Evolutionary conservation across 306 rosid genomes (phyloP).

Genomic region (Trichosanthes cucumerina): DNA sequence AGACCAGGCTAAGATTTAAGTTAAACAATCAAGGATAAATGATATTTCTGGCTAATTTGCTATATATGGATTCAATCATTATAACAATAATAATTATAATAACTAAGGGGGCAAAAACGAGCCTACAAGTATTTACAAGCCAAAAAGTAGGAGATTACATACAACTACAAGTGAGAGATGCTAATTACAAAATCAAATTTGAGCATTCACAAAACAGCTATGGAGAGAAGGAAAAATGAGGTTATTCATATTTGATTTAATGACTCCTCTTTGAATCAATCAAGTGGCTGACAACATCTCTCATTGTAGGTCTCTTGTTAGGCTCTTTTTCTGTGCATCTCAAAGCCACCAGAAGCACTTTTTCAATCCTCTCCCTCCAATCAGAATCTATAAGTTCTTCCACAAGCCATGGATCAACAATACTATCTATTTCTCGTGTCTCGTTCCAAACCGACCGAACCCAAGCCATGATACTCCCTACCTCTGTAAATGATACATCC

Average conservation of each 20-base stretch:
- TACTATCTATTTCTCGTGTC: constrained; percentile 25
- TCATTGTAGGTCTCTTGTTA: constrained; percentile 49
- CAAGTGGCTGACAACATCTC: constrained; percentile 36
- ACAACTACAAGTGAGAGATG: no score
- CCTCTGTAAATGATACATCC: constrained; percentile 40
- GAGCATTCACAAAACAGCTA: no score
- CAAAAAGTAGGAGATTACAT: no score
- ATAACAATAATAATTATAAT: no score
- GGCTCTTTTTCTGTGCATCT: constrained; percentile 53
- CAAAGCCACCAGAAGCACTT: constrained; percentile 42
- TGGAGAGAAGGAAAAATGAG: no score
- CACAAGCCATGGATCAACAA: constrained; percentile 45
- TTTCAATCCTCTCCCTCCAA: constrained; percentile 27
- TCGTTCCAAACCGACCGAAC: constrained; percentile 39
- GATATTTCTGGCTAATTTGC: no score
- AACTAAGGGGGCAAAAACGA: not conserved
- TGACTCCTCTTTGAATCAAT: constrained; percentile 17
- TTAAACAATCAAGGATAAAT: no score
- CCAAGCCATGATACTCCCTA: constrained; percentile 36
- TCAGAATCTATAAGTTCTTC: constrained; percentile 31
- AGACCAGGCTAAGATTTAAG: no score
- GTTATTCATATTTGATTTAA: no score
- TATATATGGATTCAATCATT: no score
- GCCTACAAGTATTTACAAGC: not conserved
- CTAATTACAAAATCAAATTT: no score